Evolutionary conservation across 2,329 filamentous ascomycete genomes (phyloP).

Genomic region (Ophiosphaerella herpotricha): DNA sequence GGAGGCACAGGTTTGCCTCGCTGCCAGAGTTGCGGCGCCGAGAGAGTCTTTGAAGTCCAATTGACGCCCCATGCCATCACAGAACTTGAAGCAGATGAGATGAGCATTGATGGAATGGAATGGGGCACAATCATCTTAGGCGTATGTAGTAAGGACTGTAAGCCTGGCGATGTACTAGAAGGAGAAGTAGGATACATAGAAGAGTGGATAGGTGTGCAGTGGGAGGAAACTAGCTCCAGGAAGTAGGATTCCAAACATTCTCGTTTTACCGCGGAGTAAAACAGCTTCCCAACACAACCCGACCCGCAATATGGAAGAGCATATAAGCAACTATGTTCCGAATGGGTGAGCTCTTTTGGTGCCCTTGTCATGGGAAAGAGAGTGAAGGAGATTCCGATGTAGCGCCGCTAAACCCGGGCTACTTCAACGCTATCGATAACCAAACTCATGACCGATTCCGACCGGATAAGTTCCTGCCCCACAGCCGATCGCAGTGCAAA

Average conservation of each 20-base stretch:
- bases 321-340: no score
- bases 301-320: no score
- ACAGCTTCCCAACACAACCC: no score
- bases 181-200: constrained; percentile 79
- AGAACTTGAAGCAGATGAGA: constrained; percentile 78
- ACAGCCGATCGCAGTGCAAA: no score
- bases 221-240: constrained; percentile 70
- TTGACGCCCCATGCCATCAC: constrained; percentile 88
- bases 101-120: constrained; percentile 81
- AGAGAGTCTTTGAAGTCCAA: constrained; percentile 87
- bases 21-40: constrained; percentile 75
- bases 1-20: constrained; percentile 64
- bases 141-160: constrained; percentile 81
- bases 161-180: constrained; percentile 59
- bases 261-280: no score
- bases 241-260: no score
- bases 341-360: no score
- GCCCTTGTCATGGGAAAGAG: no score
- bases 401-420: no score
- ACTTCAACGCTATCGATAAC: no score
- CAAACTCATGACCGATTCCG: not conserved
- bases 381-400: no score
- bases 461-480: no score
- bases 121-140: constrained; percentile 93
- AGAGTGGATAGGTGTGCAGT: constrained; percentile 98